Evolutionary conservation across 78 protist species (phyloP).

Genomic region (Isochrysis galbana): DNA sequence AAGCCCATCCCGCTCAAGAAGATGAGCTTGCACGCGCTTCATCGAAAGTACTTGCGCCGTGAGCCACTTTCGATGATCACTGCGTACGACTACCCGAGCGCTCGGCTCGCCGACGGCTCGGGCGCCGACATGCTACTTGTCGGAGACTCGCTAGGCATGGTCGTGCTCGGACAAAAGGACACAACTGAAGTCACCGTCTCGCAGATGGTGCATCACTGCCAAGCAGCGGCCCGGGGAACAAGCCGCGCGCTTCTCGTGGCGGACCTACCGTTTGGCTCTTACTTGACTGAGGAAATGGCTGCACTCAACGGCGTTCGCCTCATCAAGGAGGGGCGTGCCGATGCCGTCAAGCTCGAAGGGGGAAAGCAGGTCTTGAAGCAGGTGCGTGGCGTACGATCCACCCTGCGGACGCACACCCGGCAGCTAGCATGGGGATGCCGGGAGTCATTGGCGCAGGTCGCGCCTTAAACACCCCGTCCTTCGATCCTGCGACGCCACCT

Average conservation of each 20-base stretch:
- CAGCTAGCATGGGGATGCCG: no score
- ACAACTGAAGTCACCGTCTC: constrained; percentile 83
- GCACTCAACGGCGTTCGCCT: constrained; percentile 76
- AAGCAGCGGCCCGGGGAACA: constrained; percentile 75
- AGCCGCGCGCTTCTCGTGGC: constrained; percentile 74
- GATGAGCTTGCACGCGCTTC: constrained; percentile 51
- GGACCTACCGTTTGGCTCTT: constrained; percentile 92
- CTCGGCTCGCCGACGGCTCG: constrained; percentile 63
- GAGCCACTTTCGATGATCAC: constrained; percentile 78
- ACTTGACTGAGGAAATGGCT: constrained; percentile 50
- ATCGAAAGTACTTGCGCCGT: constrained; percentile 47
- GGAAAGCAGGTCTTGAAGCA: constrained; percentile 52
- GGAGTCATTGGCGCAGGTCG: no score
- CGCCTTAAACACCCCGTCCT: no score
- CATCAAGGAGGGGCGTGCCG: constrained; percentile 67
- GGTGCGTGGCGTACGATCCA: no score
- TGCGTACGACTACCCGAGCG: constrained; percentile 80
- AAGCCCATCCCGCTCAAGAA: background rate
- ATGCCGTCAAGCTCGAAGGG: constrained; percentile 91
- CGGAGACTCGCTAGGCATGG: constrained; percentile 92
- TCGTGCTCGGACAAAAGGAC: constrained; percentile 72
- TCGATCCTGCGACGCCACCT: no score
- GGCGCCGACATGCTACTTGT: constrained; percentile 63
- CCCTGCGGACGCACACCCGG: no score
- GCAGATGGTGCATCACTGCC: constrained; percentile 81